Base-by-base conservation (phyloP, 108 stramenopile species). In the Parietichytrium sp. region DNA sequence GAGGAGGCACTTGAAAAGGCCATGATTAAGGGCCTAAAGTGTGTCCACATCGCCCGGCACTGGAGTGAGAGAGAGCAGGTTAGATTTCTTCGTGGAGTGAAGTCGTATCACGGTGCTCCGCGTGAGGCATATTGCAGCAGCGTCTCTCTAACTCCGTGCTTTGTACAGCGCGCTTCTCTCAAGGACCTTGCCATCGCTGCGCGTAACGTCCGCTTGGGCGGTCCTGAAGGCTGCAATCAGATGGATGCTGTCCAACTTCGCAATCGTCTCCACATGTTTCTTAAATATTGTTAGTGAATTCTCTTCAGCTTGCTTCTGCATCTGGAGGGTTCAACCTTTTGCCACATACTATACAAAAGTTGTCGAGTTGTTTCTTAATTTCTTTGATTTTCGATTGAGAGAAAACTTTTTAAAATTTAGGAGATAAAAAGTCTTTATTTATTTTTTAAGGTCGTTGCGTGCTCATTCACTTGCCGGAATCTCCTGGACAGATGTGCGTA, bases 1-100 rank as follows among this genome's bases (percentile, higher is more conserved):
- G 61, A 72, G 20, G 20, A 10, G 8, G 61, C 61, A 10, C 61
- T 72, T 25, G 61, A 72, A 23, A 72, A 72, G 61, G 61, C 61
- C 20, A 25, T 72, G 38, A 33, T n/a, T 6, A 72, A 45, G 0
- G 61, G 61, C 42, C 36, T 45, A 2, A 72, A 72, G 20, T 72
- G 36, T 27, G 61, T 72, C 10, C 38, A 72, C 38, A 72, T 72
- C 33, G 45, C 61, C 0, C 33, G 61, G n/a, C 61, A 33, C 33
- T 72, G 61, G 61, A 72, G 61, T 25, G 1, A 33, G 33, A 33
- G 61, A 33, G 61, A 72, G 2, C 61, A 72, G 42, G 36, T 33
- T 42, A 33, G 61, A 1, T 72, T 72, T 27, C 25, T 72, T 16
- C 61, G 61, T 25, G 61, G 61, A n/a, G 61, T 72, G 38, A 16